Conservation (phyloP, 1,284 basidiomycete species). For the Irpex sp. region DNA sequence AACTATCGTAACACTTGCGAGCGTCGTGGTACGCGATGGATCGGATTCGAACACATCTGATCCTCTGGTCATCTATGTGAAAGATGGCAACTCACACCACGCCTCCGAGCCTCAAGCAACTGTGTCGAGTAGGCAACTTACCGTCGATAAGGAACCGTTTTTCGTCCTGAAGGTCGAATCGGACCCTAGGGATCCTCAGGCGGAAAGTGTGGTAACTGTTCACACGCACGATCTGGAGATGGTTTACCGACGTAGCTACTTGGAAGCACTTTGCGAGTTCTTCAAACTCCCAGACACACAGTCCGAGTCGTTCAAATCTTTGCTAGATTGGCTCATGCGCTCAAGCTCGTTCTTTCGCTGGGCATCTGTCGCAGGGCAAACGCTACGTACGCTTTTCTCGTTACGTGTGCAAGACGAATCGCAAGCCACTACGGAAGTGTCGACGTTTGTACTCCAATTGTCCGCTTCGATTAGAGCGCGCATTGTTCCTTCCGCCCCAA, state of each 20-base stretch:
- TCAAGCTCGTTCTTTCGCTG: background rate
- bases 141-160: slow-evolving; percentile 64
- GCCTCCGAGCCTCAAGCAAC: background rate
- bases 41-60: slow-evolving; percentile 83
- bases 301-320: slow-evolving; percentile 49
- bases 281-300: slow-evolving; percentile 86
- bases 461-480: background rate
- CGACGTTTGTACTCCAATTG: background rate
- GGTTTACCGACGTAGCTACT: slow-evolving; percentile 92
- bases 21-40: slow-evolving; percentile 89
- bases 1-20: slow-evolving; percentile 81
- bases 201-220: slow-evolving; percentile 88
- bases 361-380: background rate
- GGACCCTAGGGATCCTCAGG: slow-evolving; percentile 90
- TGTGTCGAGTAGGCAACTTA: slow-evolving; percentile 20
- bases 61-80: slow-evolving; percentile 93
- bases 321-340: background rate
- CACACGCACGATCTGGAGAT: slow-evolving; percentile 97
- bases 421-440: background rate
- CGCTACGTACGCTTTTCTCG: background rate
- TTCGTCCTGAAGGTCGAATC: slow-evolving; percentile 92
- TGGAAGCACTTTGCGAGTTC: slow-evolving; percentile 87
- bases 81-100: slow-evolving; percentile 44
- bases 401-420: background rate
- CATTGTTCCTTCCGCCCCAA: background rate